Percentiles rank a stretch among this genome's conserved stretches.
These are phyloP conservation scores for Neurospora sp. DNA, from an alignment of 2,329 filamentous ascomycete genomes.

Conservation along the genomic window DNA sequence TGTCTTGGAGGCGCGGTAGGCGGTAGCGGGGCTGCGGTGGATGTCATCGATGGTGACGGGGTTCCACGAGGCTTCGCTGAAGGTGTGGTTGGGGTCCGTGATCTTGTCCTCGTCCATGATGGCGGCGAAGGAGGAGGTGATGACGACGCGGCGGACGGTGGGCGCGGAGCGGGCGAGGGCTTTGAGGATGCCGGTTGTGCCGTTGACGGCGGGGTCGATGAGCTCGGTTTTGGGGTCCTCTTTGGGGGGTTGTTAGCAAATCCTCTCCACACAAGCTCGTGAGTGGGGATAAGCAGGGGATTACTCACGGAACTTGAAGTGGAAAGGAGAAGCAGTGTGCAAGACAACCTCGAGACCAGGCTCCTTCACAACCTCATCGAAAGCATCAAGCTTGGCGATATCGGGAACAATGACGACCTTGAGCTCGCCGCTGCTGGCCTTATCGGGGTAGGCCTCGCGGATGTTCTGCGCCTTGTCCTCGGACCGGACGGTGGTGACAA, in stretches of 20 bases:
- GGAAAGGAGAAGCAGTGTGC: constrained; percentile 52
- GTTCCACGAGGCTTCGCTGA: constrained; percentile 43
- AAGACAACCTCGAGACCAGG: constrained; percentile 45
- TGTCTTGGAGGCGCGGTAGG: constrained; percentile 46
- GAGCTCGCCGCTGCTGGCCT: constrained; percentile 31
- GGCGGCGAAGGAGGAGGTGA: constrained; percentile 47
- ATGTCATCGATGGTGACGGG: constrained; percentile 38
- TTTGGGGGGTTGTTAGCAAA: constrained; percentile 9
- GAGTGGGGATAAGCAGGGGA: background rate
- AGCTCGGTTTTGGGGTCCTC: constrained; percentile 42
- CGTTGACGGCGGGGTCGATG: constrained; percentile 46
- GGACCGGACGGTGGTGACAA: constrained; percentile 46
- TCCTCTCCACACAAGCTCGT: background rate
- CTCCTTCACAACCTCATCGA: constrained; percentile 50
- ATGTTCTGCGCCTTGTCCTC: constrained; percentile 44
- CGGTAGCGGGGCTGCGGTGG: constrained; percentile 27
- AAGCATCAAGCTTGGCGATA: constrained; percentile 63
- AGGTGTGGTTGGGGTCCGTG: constrained; percentile 29
- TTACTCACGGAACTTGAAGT: constrained; percentile 36
- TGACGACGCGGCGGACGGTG: constrained; percentile 59
- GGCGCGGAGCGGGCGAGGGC: constrained; percentile 51
- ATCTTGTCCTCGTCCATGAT: constrained; percentile 32
- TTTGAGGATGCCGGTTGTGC: constrained; percentile 59
- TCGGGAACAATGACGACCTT: constrained; percentile 59
- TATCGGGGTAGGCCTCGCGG: constrained; percentile 35